Conservation (phyloP, 352 stramenopile species). For the Phytophthora idaei region DNA sequence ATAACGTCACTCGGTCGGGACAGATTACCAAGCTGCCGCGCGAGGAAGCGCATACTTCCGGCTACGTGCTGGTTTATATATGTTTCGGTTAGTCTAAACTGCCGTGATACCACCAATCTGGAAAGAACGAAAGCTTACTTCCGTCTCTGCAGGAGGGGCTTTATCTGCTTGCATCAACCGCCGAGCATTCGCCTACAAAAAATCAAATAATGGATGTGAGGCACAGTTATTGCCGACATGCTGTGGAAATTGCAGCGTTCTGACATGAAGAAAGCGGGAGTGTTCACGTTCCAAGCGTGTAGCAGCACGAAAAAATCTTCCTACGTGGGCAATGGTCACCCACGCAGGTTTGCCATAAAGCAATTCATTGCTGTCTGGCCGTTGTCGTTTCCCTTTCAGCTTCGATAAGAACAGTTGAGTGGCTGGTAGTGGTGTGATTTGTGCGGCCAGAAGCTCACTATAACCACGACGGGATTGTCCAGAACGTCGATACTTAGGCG, state of each 20-base stretch:
- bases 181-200: constrained; percentile 45
- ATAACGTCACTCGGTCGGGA: constrained; percentile 55
- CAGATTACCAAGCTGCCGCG: constrained; percentile 44
- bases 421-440: constrained; percentile 47
- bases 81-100: constrained; percentile 1
- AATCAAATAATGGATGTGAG: constrained; percentile 7
- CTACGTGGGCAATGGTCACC: constrained; percentile 62
- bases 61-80: constrained; percentile 27
- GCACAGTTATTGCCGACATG: background rate
- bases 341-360: constrained; percentile 55
- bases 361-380: constrained; percentile 49
- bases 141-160: constrained; percentile 23
- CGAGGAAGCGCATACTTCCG: constrained; percentile 58
- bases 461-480: background rate
- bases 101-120: background rate
- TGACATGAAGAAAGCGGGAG: constrained; percentile 60
- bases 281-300: constrained; percentile 60
- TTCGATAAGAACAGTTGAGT: constrained; percentile 65
- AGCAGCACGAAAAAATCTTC: constrained; percentile 61
- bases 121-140: constrained; percentile 27
- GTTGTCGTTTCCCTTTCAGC: constrained; percentile 58
- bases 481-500: background rate
- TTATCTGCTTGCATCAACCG: constrained; percentile 50
- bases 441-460: constrained; percentile 7
- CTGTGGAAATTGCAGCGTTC: constrained; percentile 3